Percentiles rank a stretch among this genome's conserved stretches.
Conservation (phyloP, 495 filamentous ascomycete species). For the Pseudomonodictys pantanalensis region DNA sequence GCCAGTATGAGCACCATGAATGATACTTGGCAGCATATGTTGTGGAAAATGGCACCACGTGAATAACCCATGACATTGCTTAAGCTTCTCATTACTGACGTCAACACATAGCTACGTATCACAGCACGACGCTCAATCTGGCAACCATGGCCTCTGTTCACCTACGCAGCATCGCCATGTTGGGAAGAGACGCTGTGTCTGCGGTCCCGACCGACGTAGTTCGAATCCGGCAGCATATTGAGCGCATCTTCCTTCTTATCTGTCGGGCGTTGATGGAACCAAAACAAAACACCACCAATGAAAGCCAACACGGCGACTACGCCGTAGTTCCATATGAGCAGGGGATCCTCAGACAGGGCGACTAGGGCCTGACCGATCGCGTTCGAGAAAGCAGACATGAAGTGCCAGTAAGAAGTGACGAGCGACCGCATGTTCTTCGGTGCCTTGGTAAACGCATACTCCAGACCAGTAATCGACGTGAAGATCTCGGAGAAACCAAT, state of each 20-base stretch:
- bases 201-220: constrained; percentile 20
- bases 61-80: no score
- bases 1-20: no score
- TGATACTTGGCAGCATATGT: no score
- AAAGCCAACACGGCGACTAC: constrained; percentile 26
- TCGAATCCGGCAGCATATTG: constrained; percentile 36
- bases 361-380: constrained; percentile 70
- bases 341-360: constrained; percentile 61
- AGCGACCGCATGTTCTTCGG: constrained; percentile 74
- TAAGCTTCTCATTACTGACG: no score
- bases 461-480: constrained; percentile 53
- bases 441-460: constrained; percentile 78
- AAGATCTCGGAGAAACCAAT: constrained; percentile 74
- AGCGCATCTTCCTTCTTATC: constrained; percentile 36
- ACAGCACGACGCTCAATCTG: no score
- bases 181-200: constrained; percentile 14
- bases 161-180: neutral
- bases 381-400: constrained; percentile 66
- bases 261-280: constrained; percentile 26
- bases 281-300: constrained; percentile 33
- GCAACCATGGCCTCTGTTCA: no score
- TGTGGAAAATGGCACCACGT: no score
- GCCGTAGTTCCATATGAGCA: constrained; percentile 50
- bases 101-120: no score
- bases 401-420: constrained; percentile 64